A percentile compares a stretch with the other conserved stretches of the same genome.
Evolutionary conservation across 371 early-diverging fungal genomes (phyloP).

Genomic region (Mortierella sp.): DNA sequence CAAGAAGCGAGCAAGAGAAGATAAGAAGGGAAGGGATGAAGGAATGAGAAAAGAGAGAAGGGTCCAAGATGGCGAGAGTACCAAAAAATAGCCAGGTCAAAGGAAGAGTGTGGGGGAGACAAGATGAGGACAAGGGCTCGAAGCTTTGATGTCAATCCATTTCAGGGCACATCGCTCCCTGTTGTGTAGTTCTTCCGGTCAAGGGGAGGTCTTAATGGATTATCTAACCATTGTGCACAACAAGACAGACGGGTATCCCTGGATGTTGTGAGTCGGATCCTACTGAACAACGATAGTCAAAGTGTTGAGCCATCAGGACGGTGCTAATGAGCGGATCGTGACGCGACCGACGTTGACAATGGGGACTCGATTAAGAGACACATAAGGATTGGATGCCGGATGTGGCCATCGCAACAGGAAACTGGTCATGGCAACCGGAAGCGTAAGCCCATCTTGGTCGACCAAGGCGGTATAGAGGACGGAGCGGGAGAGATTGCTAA

Average conservation of each 20-base stretch:
- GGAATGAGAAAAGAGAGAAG: constrained; percentile 1
- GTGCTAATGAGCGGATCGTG: no score
- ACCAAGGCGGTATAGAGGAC: not conserved
- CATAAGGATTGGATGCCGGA: no score
- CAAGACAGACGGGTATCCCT: not conserved
- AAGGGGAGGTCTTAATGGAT: not conserved
- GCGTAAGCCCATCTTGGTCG: constrained; percentile 3
- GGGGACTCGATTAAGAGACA: no score
- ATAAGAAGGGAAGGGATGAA: constrained; percentile 1
- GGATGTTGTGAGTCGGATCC: not conserved
- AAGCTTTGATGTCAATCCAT: not conserved
- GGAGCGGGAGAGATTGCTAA: constrained; percentile 16
- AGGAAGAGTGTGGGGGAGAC: not conserved
- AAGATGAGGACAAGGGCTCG: not conserved
- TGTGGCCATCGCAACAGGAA: constrained; percentile 5
- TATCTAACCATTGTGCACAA: not conserved
- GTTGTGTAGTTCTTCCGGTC: not conserved
- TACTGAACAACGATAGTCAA: no score
- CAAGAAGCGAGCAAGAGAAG: not conserved
- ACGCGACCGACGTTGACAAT: no score
- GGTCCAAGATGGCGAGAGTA: not conserved
- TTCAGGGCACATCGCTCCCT: not conserved
- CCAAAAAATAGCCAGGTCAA: not conserved
- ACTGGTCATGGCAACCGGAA: not conserved
- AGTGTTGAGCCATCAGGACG: no score